These are phyloP conservation scores for Gossypium australe DNA, from an alignment of 345 rosid genomes.

Conservation along the genomic window DNA sequence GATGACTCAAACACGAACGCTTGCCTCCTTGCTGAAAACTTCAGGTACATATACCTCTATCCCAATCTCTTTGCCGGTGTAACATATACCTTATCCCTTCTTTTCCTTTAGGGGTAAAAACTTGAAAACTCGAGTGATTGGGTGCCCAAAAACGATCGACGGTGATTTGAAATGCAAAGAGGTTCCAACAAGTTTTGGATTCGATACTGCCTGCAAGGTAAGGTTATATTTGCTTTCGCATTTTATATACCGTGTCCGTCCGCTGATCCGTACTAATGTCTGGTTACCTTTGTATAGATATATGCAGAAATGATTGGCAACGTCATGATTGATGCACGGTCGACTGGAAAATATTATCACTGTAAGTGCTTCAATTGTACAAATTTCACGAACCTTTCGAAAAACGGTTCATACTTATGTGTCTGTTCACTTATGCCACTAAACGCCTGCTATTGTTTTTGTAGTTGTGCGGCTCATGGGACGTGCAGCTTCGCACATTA, in stretches of 20 bases:
- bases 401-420: background rate
- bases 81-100: background rate
- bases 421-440: background rate
- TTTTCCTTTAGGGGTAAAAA: slow-evolving; percentile 54
- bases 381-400: background rate
- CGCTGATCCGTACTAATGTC: background rate
- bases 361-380: slow-evolving; percentile 47
- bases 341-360: slow-evolving; percentile 96
- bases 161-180: slow-evolving; percentile 98
- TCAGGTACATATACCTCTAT: slow-evolving; percentile 37
- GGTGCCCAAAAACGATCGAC: slow-evolving; percentile 99
- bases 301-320: slow-evolving; percentile 98
- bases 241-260: background rate
- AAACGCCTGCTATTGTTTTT: background rate
- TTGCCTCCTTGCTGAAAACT: slow-evolving; percentile 93
- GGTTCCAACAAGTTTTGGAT: slow-evolving; percentile 96
- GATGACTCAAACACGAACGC: slow-evolving; percentile 99
- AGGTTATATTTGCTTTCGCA: background rate
- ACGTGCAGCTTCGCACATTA: slow-evolving; percentile 97
- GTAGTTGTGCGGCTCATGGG: slow-evolving; percentile 99
- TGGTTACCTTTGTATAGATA: slow-evolving; percentile 43
- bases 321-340: slow-evolving; percentile 97
- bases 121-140: slow-evolving; percentile 79
- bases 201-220: slow-evolving; percentile 99
- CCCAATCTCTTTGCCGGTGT: background rate